A percentile compares a stretch with the other conserved stretches of the same genome.
phyloP scores from a whole-genome alignment of 2,329 filamentous ascomycete species.

The Orbilia blumenaviensis region DNA sequence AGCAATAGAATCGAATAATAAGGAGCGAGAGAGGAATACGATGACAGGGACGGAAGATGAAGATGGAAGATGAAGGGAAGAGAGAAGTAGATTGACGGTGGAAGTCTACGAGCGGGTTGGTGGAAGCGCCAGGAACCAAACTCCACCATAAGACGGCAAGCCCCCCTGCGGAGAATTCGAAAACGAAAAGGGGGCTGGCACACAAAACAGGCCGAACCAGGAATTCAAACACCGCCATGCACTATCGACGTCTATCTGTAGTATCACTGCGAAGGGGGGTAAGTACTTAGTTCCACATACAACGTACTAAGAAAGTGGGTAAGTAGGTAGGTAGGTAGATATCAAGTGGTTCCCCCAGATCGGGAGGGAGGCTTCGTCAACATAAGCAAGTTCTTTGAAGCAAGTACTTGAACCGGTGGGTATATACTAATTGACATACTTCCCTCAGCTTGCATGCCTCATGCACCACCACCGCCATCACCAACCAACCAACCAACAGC shows the following conservation, averaged over 20 bases:
- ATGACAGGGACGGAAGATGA: background rate
- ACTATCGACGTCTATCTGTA: conserved; percentile 1
- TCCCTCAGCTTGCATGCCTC: too few species aligned
- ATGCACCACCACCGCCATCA: too few species aligned
- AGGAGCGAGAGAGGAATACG: background rate
- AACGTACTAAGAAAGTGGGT: too few species aligned
- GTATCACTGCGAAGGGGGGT: background rate
- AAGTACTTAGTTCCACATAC: background rate
- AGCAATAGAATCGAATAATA: background rate
- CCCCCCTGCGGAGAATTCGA: conserved; percentile 9
- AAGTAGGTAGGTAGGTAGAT: too few species aligned
- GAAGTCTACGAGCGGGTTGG: background rate
- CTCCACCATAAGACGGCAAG: conserved; percentile 4
- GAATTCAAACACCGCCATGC: background rate
- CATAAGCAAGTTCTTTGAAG: too few species aligned
- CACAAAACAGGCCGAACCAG: conserved; percentile 7
- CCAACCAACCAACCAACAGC: too few species aligned
- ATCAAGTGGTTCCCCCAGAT: too few species aligned
- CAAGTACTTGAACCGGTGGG: too few species aligned
- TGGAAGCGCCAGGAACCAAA: conserved; percentile 8
- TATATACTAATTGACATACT: too few species aligned
- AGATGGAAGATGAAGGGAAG: background rate
- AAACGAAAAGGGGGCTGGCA: conserved; percentile 38
- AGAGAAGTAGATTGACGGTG: background rate
- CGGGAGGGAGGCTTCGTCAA: too few species aligned